A percentile compares a stretch with the other conserved stretches of the same genome.
Evolutionary conservation across 1,284 basidiomycete species (phyloP).

Genomic region (Melampsora abietis-canadensis): DNA sequence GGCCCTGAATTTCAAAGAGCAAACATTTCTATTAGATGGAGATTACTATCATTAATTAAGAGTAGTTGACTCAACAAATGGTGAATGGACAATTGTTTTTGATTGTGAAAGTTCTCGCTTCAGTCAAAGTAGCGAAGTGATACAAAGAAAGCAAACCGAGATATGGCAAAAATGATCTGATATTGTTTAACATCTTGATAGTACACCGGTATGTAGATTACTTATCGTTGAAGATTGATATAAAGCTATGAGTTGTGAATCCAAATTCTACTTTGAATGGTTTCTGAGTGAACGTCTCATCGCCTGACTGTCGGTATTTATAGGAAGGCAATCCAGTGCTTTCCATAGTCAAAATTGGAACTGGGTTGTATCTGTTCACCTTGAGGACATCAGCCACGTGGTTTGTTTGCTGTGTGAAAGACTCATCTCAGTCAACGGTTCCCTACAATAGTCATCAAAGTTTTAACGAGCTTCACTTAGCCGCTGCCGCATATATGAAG

Average conservation of each 20-base stretch:
- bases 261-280: too few relatives aligned
- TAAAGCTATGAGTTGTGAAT: background rate
- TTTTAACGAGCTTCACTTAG: too few relatives aligned
- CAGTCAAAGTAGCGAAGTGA: background rate
- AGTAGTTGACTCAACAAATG: conserved; percentile 18
- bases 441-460: too few relatives aligned
- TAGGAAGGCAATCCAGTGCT: too few relatives aligned
- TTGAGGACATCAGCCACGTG: too few relatives aligned
- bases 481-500: too few relatives aligned
- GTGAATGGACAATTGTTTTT: conserved; percentile 37
- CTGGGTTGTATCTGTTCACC: too few relatives aligned
- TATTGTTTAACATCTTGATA: background rate
- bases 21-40: background rate
- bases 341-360: too few relatives aligned
- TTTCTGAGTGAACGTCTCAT: too few relatives aligned
- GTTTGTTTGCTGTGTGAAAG: too few relatives aligned
- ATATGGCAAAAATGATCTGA: background rate
- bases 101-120: conserved; percentile 9
- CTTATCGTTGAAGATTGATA: background rate
- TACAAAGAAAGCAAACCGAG: background rate
- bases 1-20: conserved; percentile 22
- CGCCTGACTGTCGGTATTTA: too few relatives aligned
- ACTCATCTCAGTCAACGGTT: too few relatives aligned
- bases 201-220: background rate
- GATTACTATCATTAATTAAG: background rate